A percentile compares a stretch with the other conserved stretches of the same genome.
Evolutionary conservation across 306 rosid species (phyloP).

Genomic region (Vigna reflexopilosa): DNA sequence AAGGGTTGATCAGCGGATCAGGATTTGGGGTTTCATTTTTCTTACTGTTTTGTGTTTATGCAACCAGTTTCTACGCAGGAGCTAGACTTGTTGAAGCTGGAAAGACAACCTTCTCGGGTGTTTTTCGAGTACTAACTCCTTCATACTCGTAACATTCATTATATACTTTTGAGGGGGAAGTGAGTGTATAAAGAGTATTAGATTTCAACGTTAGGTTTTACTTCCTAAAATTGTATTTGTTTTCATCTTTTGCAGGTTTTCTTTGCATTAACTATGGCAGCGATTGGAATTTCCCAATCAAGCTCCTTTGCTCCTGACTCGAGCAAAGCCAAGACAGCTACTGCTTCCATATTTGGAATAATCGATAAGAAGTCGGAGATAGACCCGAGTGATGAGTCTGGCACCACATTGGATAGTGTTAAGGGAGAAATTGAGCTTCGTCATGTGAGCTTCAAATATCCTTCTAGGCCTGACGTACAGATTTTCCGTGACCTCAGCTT

Average conservation of each 20-base stretch:
- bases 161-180: not conserved
- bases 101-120: conserved; percentile 61
- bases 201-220: not conserved
- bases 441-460: conserved; percentile 81
- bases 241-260: conserved; percentile 66
- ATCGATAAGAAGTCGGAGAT: conserved; percentile 71
- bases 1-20: conserved; percentile 82
- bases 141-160: not conserved
- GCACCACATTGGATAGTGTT: conserved; percentile 58
- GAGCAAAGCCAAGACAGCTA: conserved; percentile 68
- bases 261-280: conserved; percentile 87
- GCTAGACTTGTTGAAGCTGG: conserved; percentile 64
- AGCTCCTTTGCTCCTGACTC: conserved; percentile 78
- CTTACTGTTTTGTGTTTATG: conserved; percentile 70
- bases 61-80: conserved; percentile 84
- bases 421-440: conserved; percentile 84
- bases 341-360: conserved; percentile 82
- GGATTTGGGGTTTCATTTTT: conserved; percentile 81
- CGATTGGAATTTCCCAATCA: conserved; percentile 74
- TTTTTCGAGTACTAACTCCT: conserved; percentile 62
- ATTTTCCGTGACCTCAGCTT: conserved; percentile 76
- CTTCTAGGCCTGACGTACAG: conserved; percentile 79
- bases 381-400: conserved; percentile 75
- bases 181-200: not conserved
- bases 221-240: conserved; percentile 5